Evolutionary conservation across 2,329 filamentous ascomycete species (phyloP).

Genomic region (Talaromyces sp.): DNA sequence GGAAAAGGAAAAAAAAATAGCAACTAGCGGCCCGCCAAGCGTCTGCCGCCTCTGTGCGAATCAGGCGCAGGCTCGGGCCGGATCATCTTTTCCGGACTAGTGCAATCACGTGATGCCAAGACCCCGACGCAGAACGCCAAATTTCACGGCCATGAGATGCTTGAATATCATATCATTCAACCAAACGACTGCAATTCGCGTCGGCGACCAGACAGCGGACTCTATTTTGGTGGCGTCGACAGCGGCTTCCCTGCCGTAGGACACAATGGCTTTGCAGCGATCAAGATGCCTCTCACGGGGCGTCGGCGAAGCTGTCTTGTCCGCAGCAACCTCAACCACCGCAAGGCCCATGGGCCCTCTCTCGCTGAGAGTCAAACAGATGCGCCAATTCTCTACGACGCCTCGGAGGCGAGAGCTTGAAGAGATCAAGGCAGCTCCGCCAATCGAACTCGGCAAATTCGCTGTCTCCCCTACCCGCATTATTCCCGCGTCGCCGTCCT

Average conservation of each 20-base stretch:
- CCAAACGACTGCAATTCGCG: background rate
- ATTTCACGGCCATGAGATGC: constrained; percentile 2
- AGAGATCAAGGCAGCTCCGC: constrained; percentile 23
- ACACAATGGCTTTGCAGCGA: constrained; percentile 34
- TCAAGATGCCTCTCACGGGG: constrained; percentile 30
- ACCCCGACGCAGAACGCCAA: constrained; percentile 3
- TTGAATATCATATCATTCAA: background rate
- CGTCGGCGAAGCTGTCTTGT: constrained; percentile 25
- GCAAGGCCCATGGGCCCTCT: background rate
- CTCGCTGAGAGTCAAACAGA: constrained; percentile 12
- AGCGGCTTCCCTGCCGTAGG: constrained; percentile 15
- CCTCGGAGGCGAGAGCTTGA: constrained; percentile 23
- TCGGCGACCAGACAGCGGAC: background rate
- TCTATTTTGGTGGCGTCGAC: background rate
- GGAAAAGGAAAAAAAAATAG: constrained; percentile 16
- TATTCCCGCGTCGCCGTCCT: constrained; percentile 82
- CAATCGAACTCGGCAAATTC: constrained; percentile 29
- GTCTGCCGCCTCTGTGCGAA: constrained; percentile 18
- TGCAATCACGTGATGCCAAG: constrained; percentile 20
- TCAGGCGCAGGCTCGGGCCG: constrained; percentile 16
- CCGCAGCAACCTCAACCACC: constrained; percentile 40
- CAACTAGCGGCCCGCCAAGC: constrained; percentile 13
- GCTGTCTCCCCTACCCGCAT: constrained; percentile 59
- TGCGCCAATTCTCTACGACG: constrained; percentile 16
- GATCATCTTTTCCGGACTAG: constrained; percentile 19